Evolutionary conservation across 805 yeast species (phyloP), one percentile per base, ranked within the genome.

Genomic region (Suhomyces xylopsoci): DNA sequence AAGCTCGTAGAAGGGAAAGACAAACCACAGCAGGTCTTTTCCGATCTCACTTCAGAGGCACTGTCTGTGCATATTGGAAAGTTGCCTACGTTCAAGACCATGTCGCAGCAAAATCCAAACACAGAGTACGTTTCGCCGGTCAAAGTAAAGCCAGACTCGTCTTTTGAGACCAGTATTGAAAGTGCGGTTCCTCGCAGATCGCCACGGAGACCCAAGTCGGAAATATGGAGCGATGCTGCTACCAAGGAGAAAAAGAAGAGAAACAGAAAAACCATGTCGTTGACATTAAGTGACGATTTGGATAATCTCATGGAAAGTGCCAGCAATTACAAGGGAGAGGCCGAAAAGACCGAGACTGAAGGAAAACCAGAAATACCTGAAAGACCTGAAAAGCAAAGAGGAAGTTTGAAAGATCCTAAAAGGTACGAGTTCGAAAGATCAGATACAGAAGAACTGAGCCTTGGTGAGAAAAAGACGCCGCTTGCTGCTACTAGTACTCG

Each of bases 131-230:
- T 20, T 17, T 17, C 34, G 7, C 38, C 41, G 8, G 20, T n/a
- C 43, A 43, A 44, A 20, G 36, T 26, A n/a, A 48, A 30, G 44
- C 79, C 79, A 1, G 69, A 65, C 49, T 47, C 58, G 19, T 59
- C 69, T 12, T 68, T 68, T 54, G 63, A 62, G 49, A 75, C 79
- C 9, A 65, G 57, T 20, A 62, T 74, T 34, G 77, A 72, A 42
- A 62, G 62, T 5, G 61, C 74, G 3, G 62, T 75, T 2, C 79
- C 79, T 2, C 69, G 76, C 1, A 63, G 79, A 49, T 73, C 76
- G 36, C 63, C 63, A 6, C 61, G 70, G 45, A 59, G 79, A 52
- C 79, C 79, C 6, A 65, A 65, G 25, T 69, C 74, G 53, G 71
- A 58, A 48, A 42, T 51, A 14, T 6, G 30, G n/a, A 20, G 15